These are phyloP conservation scores for Aspergillus sp. DNA, from an alignment of 2,329 filamentous ascomycete species.

Conservation along the genomic window DNA sequence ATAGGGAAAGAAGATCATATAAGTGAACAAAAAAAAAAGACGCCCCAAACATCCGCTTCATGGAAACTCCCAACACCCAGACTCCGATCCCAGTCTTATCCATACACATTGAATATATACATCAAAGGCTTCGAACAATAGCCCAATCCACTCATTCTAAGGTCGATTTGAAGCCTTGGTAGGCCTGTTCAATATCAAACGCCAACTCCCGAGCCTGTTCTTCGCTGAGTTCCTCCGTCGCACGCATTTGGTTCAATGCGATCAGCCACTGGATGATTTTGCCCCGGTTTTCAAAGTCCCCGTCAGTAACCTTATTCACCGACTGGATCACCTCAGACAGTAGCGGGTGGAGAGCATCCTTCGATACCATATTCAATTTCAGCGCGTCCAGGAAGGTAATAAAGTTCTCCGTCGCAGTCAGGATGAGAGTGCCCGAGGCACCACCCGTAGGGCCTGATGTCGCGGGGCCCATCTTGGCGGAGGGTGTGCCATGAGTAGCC, in stretches of 20 bases:
- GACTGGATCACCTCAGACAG: slow-evolving; percentile 95
- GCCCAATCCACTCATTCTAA: slow-evolving; percentile 49
- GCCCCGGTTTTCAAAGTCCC: slow-evolving; percentile 89
- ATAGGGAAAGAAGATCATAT: background rate
- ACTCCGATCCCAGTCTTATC: background rate
- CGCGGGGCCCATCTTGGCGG: slow-evolving; percentile 36
- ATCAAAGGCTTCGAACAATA: too few relatives aligned
- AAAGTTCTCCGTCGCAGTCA: slow-evolving; percentile 94
- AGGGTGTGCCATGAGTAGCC: slow-evolving; percentile 50
- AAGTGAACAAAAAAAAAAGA: slow-evolving; percentile 3
- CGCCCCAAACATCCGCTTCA: slow-evolving; percentile 2
- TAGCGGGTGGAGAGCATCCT: slow-evolving; percentile 93
- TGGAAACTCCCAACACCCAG: slow-evolving; percentile 6
- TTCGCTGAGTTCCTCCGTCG: slow-evolving; percentile 83
- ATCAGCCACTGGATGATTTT: slow-evolving; percentile 99
- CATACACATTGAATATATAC: background rate
- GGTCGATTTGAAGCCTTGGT: slow-evolving; percentile 86
- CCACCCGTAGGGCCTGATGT: slow-evolving; percentile 28
- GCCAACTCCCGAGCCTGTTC: slow-evolving; percentile 85
- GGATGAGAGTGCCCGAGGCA: slow-evolving; percentile 65
- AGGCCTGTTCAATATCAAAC: slow-evolving; percentile 90
- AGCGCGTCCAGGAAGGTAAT: slow-evolving; percentile 97
- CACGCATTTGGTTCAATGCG: slow-evolving; percentile 94
- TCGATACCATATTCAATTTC: slow-evolving; percentile 85
- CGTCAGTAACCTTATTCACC: slow-evolving; percentile 93